Evolutionary conservation across 2,329 filamentous ascomycete species (phyloP).

Genomic region (Pyricularia pennisetigena): DNA sequence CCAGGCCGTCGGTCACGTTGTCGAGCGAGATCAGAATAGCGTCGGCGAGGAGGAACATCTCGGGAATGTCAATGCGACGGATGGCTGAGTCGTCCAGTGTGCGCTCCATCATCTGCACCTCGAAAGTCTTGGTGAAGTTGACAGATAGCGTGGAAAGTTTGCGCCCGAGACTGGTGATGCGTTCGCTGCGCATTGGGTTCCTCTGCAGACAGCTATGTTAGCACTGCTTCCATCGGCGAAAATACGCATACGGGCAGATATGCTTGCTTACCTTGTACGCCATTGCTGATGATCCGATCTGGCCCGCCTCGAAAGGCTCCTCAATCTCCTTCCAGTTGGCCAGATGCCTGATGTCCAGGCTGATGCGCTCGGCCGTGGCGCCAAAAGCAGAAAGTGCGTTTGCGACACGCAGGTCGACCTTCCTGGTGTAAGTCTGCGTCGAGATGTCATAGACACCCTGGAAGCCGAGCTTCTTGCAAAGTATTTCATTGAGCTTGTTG

Average conservation of each 20-base stretch:
- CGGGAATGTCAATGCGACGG: conserved; percentile 55
- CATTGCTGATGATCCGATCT: conserved; percentile 61
- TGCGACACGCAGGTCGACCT: conserved; percentile 71
- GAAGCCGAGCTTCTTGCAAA: conserved; percentile 48
- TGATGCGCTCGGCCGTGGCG: conserved; percentile 65
- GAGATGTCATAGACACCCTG: conserved; percentile 47
- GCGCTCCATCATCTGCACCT: conserved; percentile 64
- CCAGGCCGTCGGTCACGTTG: conserved; percentile 58
- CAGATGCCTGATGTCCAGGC: conserved; percentile 54
- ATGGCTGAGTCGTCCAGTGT: conserved; percentile 70
- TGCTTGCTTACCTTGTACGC: conserved; percentile 33
- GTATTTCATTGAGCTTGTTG: conserved; percentile 42
- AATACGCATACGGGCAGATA: neutral
- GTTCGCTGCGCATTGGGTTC: conserved; percentile 33
- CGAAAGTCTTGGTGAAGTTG: conserved; percentile 55
- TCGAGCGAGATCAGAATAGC: conserved; percentile 54
- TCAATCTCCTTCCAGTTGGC: conserved; percentile 75
- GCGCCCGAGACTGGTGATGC: conserved; percentile 32
- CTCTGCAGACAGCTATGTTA: conserved; percentile 11
- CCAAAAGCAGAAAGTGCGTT: conserved; percentile 74
- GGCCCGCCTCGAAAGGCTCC: conserved; percentile 71
- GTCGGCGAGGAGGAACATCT: conserved; percentile 58
- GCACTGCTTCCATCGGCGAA: neutral
- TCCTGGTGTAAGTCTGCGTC: conserved; percentile 53
- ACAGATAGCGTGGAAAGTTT: conserved; percentile 20